A percentile compares a stretch with the other conserved stretches of the same genome.
Evolutionary conservation across 163 green algal genomes (phyloP).

Genomic region (Scenedesmus sp.): DNA sequence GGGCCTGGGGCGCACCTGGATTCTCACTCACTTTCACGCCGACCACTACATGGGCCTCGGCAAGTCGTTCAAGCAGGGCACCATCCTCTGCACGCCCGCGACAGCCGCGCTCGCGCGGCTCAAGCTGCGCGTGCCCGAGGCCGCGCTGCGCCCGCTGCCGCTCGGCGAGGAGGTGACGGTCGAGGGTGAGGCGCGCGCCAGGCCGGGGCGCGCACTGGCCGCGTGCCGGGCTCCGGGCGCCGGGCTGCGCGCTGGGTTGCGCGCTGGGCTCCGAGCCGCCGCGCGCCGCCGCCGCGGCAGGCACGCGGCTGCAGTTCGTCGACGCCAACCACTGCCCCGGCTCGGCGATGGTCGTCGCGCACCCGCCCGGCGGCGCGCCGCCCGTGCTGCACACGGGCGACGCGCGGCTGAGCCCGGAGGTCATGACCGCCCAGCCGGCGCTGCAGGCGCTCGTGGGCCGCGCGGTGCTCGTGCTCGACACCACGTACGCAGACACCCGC

Average conservation of each 20-base stretch:
- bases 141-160: constrained; percentile 56
- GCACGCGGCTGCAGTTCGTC: constrained; percentile 71
- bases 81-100: constrained; percentile 84
- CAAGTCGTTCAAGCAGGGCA: constrained; percentile 69
- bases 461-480: constrained; percentile 88
- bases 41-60: constrained; percentile 87
- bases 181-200: constrained; percentile 58
- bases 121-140: constrained; percentile 73
- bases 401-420: constrained; percentile 33
- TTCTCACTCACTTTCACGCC: constrained; percentile 94
- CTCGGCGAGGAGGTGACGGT: constrained; percentile 56
- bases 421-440: constrained; percentile 58
- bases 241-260: too few relatives aligned
- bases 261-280: too few relatives aligned
- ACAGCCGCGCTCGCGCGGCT: constrained; percentile 83
- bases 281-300: too few relatives aligned
- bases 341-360: constrained; percentile 85
- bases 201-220: neutral
- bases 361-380: constrained; percentile 50
- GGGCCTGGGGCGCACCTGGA: constrained; percentile 64
- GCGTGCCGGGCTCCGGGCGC: too few relatives aligned
- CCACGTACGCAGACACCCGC: constrained; percentile 80
- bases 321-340: constrained; percentile 98
- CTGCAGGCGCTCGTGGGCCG: constrained; percentile 60
- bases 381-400: constrained; percentile 87